Evolutionary conservation across 768 basidiomycete species (phyloP), one percentile per base, ranked within the genome.

Genomic region (Pulveroboletus sp.): DNA sequence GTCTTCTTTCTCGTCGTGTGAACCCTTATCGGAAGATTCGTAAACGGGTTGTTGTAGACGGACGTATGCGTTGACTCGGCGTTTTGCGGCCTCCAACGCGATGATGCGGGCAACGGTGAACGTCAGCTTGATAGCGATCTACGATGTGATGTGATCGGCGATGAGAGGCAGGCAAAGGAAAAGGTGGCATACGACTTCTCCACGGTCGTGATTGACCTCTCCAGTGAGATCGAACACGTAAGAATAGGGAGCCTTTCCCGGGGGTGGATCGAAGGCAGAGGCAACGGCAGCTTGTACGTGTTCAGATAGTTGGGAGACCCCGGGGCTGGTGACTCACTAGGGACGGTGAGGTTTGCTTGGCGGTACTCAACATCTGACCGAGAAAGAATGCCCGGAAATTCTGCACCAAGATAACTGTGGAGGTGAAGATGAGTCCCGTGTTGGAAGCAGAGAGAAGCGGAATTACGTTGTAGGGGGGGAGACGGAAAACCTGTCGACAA

Each of bases 211-310:
- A 48, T 79, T 78, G 49, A 88, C 72, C 66, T 93, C 90, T 38
- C 91, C 91, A 3, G 87, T 86, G 57, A 85, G 80, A 71, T 93
- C 91, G 66, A 92, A 92, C 18, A 93, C 86, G 67, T 86, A 85
- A 50, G 83, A 75, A 66, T 84, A 93, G 5, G 83, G 75, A n/a
- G 76, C 67, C 55, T 79, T 72, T 46, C 86, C 88, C 52, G 79
- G 78, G 1, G 83, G 79, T 8, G 88, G 85, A 50, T 87, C 84
- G 56, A 89, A 93, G 30, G 75, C 74, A 17, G 82, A 73, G 36
- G 80, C 71, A 45, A 93, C 82, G 18, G 79, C 80, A 33, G 80
- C 89, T 91, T 35, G 53, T 46, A 50, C 17, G 45, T 37, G 12
- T 8, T 57, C 31, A 67, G 57, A 48, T 30, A 43, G 46, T 41